These are phyloP conservation scores for Nannizzia gypsea DNA, from an alignment of 2,329 filamentous ascomycete genomes.

Conservation along the genomic window DNA sequence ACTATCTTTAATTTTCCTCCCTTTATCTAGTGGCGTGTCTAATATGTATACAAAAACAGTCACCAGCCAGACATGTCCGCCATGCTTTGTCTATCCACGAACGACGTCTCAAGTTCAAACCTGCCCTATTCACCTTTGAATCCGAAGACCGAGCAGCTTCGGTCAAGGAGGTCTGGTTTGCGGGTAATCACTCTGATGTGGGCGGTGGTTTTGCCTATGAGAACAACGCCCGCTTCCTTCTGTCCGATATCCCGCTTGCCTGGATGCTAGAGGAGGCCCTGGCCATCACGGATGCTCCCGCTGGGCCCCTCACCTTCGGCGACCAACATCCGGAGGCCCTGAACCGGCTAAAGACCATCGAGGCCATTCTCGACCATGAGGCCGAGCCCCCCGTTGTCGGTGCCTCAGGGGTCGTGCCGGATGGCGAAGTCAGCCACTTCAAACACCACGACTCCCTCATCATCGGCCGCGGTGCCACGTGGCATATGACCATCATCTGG, in stretches of 20 bases:
- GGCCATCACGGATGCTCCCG: conserved; percentile 15
- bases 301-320: conserved; percentile 18
- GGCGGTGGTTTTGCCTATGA: conserved; percentile 42
- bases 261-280: conserved; percentile 44
- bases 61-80: conserved; percentile 38
- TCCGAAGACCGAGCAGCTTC: conserved; percentile 25
- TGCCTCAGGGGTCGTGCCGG: neutral
- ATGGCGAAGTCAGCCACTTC: neutral
- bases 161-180: conserved; percentile 45
- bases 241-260: conserved; percentile 41
- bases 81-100: conserved; percentile 46
- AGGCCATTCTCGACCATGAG: conserved; percentile 9
- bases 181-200: conserved; percentile 43
- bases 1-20: neutral
- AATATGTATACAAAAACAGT: conserved; percentile 9
- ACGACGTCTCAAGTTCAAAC: conserved; percentile 45
- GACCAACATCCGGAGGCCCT: conserved; percentile 11
- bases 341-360: neutral
- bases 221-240: conserved; percentile 18
- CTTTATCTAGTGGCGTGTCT: conserved; percentile 15
- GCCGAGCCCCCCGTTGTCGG: neutral
- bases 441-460: conserved; percentile 24
- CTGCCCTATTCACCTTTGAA: conserved; percentile 32
- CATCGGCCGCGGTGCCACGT: conserved; percentile 22
- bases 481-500: conserved; percentile 23